Evolutionary conservation across 2,329 filamentous ascomycete genomes (phyloP).

Genomic region (Tothia fuscella): DNA sequence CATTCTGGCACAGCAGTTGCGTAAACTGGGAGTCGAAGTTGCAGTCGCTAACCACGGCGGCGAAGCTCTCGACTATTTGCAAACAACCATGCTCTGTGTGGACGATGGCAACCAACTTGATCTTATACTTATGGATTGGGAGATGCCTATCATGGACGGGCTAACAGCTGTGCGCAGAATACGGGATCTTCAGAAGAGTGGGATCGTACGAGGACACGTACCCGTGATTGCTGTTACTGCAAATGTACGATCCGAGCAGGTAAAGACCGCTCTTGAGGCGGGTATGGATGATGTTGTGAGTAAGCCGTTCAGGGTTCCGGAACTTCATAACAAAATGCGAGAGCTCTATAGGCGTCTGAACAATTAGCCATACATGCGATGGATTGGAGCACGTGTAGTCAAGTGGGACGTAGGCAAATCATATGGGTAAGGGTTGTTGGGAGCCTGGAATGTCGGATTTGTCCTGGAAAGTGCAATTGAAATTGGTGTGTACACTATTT

Average conservation of each 20-base stretch:
- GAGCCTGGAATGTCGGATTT: too few relatives aligned
- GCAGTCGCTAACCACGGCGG: conserved; percentile 9
- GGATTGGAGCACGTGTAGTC: too few relatives aligned
- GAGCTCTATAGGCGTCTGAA: too few relatives aligned
- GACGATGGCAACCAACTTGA: neutral
- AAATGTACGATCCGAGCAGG: conserved; percentile 7
- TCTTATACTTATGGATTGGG: conserved; percentile 10
- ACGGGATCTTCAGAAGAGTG: conserved; percentile 3
- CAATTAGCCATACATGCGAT: too few relatives aligned
- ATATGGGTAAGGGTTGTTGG: too few relatives aligned
- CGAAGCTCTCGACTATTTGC: conserved; percentile 8
- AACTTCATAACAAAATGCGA: too few relatives aligned
- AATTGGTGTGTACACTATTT: too few relatives aligned
- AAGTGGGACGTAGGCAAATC: too few relatives aligned
- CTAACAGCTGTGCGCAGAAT: conserved; percentile 6
- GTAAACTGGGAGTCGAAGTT: conserved; percentile 7
- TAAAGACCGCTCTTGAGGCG: conserved; percentile 2
- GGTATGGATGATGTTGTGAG: conserved; percentile 14
- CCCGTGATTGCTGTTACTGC: conserved; percentile 8
- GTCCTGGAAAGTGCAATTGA: too few relatives aligned
- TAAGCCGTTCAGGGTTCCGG: conserved; percentile 24
- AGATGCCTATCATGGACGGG: conserved; percentile 11
- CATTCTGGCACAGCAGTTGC: conserved; percentile 9
- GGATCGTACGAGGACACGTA: neutral
- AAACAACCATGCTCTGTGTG: conserved; percentile 1